A percentile compares a stretch with the other conserved stretches of the same genome.
Evolutionary conservation across 352 stramenopile genomes (phyloP).

Genomic region (Pythium insidiosum): DNA sequence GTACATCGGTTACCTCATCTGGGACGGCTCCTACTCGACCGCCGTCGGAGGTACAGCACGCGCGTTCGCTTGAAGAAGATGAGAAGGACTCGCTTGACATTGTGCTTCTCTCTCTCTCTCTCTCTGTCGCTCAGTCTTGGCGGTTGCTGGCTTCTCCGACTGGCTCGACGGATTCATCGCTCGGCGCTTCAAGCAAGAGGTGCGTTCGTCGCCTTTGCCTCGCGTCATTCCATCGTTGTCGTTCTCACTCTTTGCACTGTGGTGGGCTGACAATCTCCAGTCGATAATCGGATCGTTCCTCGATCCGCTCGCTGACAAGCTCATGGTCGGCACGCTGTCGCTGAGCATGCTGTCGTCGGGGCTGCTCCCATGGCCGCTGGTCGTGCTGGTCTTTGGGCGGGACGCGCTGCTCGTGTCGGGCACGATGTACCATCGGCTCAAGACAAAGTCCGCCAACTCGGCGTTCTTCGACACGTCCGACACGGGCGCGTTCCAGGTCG

Average conservation of each 20-base stretch:
- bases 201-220: no score
- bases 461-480: conserved; percentile 79
- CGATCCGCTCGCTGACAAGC: conserved; percentile 76
- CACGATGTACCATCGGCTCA: conserved; percentile 69
- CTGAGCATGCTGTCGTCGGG: conserved; percentile 66
- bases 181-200: conserved; percentile 63
- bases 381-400: conserved; percentile 62
- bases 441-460: conserved; percentile 56
- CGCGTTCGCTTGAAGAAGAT: background rate
- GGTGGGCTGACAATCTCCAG: conserved; percentile 15
- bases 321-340: conserved; percentile 68
- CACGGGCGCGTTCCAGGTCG: conserved; percentile 58
- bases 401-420: conserved; percentile 66
- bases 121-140: conserved; percentile 36
- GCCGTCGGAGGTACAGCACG: conserved; percentile 49
- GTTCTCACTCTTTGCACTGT: background rate
- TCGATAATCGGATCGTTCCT: conserved; percentile 79
- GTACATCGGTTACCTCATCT: conserved; percentile 69
- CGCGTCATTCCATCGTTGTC: no score
- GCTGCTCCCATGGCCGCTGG: conserved; percentile 51
- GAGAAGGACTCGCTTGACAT: background rate
- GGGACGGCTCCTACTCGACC: conserved; percentile 51
- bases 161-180: conserved; percentile 82
- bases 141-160: conserved; percentile 60
- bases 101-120: background rate